A percentile compares a stretch with the other conserved stretches of the same genome.
phyloP scores from a whole-genome alignment of 2,329 filamentous ascomycete genomes.

The Immersiporthe knoxdaviesiana region DNA sequence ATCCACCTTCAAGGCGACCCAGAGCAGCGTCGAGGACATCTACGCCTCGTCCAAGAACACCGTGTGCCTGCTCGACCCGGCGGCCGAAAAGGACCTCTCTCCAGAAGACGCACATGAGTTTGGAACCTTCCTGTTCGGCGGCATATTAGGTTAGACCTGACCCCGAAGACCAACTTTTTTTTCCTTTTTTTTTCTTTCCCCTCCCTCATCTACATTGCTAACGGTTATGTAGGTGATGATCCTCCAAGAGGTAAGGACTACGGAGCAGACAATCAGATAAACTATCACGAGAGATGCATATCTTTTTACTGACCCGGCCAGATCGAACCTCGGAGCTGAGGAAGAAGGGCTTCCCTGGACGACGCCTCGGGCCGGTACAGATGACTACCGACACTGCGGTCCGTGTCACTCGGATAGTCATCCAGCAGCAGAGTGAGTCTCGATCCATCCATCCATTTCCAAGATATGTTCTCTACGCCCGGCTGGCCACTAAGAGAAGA shows the following conservation, averaged over 20 bases:
- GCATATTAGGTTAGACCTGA: conserved; percentile 83
- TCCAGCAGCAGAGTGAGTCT: conserved; percentile 75
- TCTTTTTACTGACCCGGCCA: conserved; percentile 40
- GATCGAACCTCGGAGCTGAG: conserved; percentile 95
- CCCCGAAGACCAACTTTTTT: background rate
- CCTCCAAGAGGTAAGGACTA: conserved; percentile 78
- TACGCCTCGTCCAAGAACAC: conserved; percentile 72
- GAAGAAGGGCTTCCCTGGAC: conserved; percentile 87
- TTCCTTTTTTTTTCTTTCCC: background rate
- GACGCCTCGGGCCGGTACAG: conserved; percentile 86
- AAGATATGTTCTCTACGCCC: background rate
- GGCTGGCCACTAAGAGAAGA: conserved; percentile 14
- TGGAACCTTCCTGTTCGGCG: conserved; percentile 92
- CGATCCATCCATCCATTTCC: background rate
- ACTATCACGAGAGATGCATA: background rate
- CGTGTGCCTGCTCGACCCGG: conserved; percentile 88
- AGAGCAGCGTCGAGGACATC: conserved; percentile 78
- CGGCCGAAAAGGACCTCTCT: conserved; percentile 77
- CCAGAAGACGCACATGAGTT: conserved; percentile 83
- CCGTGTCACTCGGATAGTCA: conserved; percentile 85
- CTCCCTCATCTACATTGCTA: conserved; percentile 13
- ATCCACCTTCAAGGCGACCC: conserved; percentile 71
- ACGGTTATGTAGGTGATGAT: conserved; percentile 73
- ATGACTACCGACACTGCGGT: conserved; percentile 99
- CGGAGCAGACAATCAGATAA: background rate